A percentile compares a stretch with the other conserved stretches of the same genome.
These are phyloP conservation scores for Adiantum capillusveneris DNA, from an alignment of 75 land plant genomes.

Conservation along the genomic window DNA sequence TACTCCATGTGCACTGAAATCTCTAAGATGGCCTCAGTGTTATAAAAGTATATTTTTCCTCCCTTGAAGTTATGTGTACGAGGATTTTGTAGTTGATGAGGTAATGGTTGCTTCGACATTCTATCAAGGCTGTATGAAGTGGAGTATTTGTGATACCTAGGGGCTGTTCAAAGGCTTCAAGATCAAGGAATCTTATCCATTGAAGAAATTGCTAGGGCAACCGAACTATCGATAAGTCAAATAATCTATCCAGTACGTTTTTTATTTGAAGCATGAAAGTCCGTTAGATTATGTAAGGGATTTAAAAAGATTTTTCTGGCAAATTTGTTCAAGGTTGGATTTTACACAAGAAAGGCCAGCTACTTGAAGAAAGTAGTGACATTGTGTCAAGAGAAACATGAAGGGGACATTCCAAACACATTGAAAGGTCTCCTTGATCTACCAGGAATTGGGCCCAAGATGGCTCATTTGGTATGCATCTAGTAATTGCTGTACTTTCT, in stretches of 20 bases:
- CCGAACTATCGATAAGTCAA: conserved; percentile 47
- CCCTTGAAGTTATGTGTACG: too few relatives aligned
- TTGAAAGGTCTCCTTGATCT: conserved; percentile 60
- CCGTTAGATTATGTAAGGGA: neutral
- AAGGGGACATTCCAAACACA: conserved; percentile 71
- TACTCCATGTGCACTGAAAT: too few relatives aligned
- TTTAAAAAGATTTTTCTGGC: neutral
- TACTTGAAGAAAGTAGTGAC: conserved; percentile 70
- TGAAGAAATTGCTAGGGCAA: conserved; percentile 48
- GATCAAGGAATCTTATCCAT: conserved; percentile 49
- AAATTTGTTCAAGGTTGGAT: conserved; percentile 53
- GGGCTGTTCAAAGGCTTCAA: conserved; percentile 60
- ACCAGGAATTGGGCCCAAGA: conserved; percentile 89
- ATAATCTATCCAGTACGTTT: conserved; percentile 64
- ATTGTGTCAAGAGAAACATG: conserved; percentile 49
- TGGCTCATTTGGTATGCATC: conserved; percentile 78
- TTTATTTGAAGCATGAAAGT: neutral
- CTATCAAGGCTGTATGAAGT: too few relatives aligned
- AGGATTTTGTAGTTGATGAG: too few relatives aligned
- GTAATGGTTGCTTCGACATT: too few relatives aligned
- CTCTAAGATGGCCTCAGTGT: too few relatives aligned
- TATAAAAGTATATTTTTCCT: too few relatives aligned
- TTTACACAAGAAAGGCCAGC: conserved; percentile 66
- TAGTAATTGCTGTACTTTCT: too few relatives aligned
- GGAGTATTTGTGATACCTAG: conserved; percentile 22